These are phyloP conservation scores for Funneliformis geosporum DNA, from an alignment of 192 early-diverging fungal species.

Conservation along the genomic window DNA sequence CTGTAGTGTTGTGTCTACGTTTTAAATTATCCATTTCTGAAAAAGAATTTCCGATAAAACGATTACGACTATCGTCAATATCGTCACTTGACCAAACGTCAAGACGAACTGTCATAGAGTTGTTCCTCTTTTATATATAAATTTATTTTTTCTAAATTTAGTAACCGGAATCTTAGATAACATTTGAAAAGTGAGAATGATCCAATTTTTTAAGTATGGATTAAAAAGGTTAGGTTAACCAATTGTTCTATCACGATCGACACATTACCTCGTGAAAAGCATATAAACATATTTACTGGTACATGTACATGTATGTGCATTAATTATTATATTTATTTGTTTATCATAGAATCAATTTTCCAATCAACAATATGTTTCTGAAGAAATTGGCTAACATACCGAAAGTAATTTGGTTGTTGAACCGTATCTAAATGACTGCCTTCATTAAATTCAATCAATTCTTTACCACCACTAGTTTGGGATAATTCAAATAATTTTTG, in stretches of 20 bases:
- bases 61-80: background rate
- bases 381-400: background rate
- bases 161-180: no score
- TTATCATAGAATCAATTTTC: background rate
- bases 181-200: no score
- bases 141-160: background rate
- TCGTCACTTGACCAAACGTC: background rate
- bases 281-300: no score
- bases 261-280: no score
- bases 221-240: no score
- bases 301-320: no score
- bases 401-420: constrained; percentile 81
- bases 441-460: constrained; percentile 68
- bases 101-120: background rate
- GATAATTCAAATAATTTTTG: constrained; percentile 63
- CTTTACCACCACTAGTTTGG: constrained; percentile 46
- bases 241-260: no score
- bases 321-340: no score
- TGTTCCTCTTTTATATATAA: background rate
- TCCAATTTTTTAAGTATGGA: no score
- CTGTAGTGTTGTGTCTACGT: background rate
- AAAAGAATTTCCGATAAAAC: background rate
- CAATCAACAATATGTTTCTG: background rate
- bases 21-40: background rate
- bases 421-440: constrained; percentile 93